Evolutionary conservation across 2,329 filamentous ascomycete genomes (phyloP), one percentile per base, ranked within the genome.

Genomic region (Pseudogymnoascus verrucosus): DNA sequence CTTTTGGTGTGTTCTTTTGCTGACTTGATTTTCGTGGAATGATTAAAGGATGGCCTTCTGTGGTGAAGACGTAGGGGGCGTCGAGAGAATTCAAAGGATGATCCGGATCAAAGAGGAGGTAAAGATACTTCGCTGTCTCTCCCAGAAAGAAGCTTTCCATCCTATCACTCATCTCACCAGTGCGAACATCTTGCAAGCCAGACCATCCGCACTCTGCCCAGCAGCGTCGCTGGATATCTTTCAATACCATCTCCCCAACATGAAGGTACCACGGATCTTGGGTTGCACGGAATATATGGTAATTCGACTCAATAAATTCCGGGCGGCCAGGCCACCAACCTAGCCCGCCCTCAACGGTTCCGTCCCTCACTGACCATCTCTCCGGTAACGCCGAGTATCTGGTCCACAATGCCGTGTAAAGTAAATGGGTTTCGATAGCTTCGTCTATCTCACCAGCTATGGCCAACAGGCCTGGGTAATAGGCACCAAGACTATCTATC

Each of bases 111-210:
- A 96, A 98, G 2, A 98, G 84, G 63, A 99, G 79, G 74, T 96
- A 98, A 67, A 99, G 80, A 74, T 99, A 99, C 76, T 98, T 97
- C 51, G 91, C 88, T 1, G 95, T 99, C 76, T 99, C 95, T 12
- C 95, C 93, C 0, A 99, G 82, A 72, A 98, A 98, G 80, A 98
- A 99, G 74, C 93, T 98, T 76, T 99, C 95, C 95, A 98, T 98
- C 36, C 95, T 89, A 74, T 99, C 93, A 69, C 85, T 90, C 75
- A 91, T 86, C 76, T 97, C 91, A 3, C 93, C 93, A 4, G 84
- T 90, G 36, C 88, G 80, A 7, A 93, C 90, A 73, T 93, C 88
- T 71, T 92, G 88, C 37, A 98, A 80, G 0, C 93, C 93, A 12
- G 93, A 90, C 92, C 93, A 98, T 42, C 95, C 95, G 71, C 95